phyloP scores from a whole-genome alignment of 2,329 filamentous ascomycete species.

The Neonectria neomacrospora region DNA sequence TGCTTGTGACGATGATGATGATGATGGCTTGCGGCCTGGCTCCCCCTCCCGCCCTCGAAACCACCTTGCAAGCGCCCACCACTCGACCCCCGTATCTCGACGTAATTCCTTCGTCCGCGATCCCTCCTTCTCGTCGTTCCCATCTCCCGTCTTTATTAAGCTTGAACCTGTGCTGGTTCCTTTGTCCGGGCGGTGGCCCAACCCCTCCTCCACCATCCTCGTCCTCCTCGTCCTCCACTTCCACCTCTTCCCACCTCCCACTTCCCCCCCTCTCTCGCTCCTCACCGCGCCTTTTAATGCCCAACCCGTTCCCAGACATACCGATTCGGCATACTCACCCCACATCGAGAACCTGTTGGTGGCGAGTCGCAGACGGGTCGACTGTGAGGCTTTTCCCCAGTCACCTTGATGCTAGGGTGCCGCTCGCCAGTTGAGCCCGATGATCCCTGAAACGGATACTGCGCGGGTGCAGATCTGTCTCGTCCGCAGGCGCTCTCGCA shows the following conservation, averaged over 20 bases:
- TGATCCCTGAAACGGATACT: constrained; percentile 30
- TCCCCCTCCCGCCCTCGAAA: not conserved
- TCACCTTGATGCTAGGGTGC: constrained; percentile 20
- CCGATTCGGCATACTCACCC: constrained; percentile 31
- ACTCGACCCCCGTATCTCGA: constrained; percentile 7
- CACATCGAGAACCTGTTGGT: constrained; percentile 36
- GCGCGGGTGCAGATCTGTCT: constrained; percentile 39
- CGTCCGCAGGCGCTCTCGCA: constrained; percentile 24
- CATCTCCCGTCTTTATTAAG: not conserved
- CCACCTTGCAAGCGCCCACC: constrained; percentile 12
- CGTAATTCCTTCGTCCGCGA: not conserved
- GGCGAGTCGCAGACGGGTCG: constrained; percentile 29
- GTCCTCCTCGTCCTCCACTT: constrained; percentile 23
- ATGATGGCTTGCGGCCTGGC: constrained; percentile 3
- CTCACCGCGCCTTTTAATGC: constrained; percentile 34
- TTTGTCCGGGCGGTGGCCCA: constrained; percentile 10
- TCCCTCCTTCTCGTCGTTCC: not conserved
- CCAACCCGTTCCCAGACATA: constrained; percentile 29
- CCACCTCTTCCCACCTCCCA: constrained; percentile 18
- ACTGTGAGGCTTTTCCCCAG: constrained; percentile 23
- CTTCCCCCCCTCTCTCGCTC: constrained; percentile 20
- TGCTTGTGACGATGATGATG: constrained; percentile 24
- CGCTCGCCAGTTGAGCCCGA: not conserved
- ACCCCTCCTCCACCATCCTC: constrained; percentile 12
- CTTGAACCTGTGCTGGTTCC: not conserved